Percentiles rank a stretch among this genome's conserved stretches.
phyloP scores from a whole-genome alignment of 768 basidiomycete genomes.

The Kwoniella sp. region DNA sequence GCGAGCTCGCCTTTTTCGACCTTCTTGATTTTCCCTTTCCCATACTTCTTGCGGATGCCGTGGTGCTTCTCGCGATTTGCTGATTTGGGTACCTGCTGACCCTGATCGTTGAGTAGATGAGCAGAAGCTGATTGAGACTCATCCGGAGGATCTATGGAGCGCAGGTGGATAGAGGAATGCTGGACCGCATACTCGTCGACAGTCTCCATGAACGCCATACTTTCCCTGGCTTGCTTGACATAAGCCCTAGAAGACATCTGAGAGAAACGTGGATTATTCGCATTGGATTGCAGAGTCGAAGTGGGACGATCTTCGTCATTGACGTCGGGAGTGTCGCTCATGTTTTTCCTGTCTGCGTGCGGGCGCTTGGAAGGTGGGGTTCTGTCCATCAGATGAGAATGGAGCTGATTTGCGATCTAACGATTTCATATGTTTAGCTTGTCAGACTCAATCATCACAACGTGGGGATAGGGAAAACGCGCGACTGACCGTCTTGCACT shows the following conservation, averaged over 20 bases:
- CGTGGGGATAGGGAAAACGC: not conserved
- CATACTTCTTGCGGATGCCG: slow-evolving; percentile 19
- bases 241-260: not conserved
- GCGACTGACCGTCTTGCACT: slow-evolving; percentile 32
- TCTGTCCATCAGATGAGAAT: slow-evolving; percentile 3
- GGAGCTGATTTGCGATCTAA: slow-evolving; percentile 24
- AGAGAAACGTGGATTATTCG: not conserved
- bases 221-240: not conserved
- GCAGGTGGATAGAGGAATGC: slow-evolving; percentile 10
- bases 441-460: no score
- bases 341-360: not conserved
- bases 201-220: slow-evolving; percentile 14
- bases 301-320: no score
- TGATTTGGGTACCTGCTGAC: not conserved
- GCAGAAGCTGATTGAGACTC: not conserved
- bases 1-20: slow-evolving; percentile 33
- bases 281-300: not conserved
- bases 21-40: slow-evolving; percentile 36
- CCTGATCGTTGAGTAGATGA: not conserved
- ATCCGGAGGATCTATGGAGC: not conserved
- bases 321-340: no score
- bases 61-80: not conserved
- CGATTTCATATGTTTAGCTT: no score
- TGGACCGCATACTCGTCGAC: slow-evolving; percentile 10
- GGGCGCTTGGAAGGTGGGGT: slow-evolving; percentile 1